Base-by-base conservation (phyloP, 2,329 filamentous ascomycete species). In the Metarhizium humberi region DNA sequence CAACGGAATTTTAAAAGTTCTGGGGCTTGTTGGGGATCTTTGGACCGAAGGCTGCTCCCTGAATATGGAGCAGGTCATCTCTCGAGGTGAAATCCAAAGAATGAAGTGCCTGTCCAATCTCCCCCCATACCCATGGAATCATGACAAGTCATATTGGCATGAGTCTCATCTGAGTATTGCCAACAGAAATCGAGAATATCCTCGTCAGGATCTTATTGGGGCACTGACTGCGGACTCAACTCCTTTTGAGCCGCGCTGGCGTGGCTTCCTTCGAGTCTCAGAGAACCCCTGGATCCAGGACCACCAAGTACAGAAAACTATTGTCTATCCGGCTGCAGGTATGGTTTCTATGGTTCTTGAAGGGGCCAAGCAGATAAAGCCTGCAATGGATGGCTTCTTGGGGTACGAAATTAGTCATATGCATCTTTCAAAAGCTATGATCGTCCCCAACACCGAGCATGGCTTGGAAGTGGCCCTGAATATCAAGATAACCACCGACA, bases 71-170 rank as follows among this genome's bases (percentile, higher is more conserved):
- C 62, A 61, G 14, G 60, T 70, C 20, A 59, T 68, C 20, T 60
- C 57, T 30, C 63, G 60, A 38, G 57, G 57, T 1, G 46, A 56
- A 6, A 45, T 52, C 11, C 55, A 57, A 7, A 53, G 42, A 3
- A 62, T 62, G n/a, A 67, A 66, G 53, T 72, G 72, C 20, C 65
- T 81, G 3, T 60, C 68, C 1, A 72, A 76, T 56, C 63, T 82
- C 36, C 79, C 80, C 2, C 69, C 72, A 1, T 82, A 82, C 57
- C 72, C 76, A 2, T 82, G 79, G 78, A 79, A 81, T 34, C 79
- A 81, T 56, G 64, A 68, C 30, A 77, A 72, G 30, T 67, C 63
- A 1, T 79, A 80, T 62, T 82, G 79, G 79, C 73, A 78, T 57
- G 79, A 82, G 56, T 76, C 75, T 1, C 73, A 76, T 45, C 61